A percentile compares a stretch with the other conserved stretches of the same genome.
phyloP scores from a whole-genome alignment of 257 asterid species.

The Henckelia pumila region DNA sequence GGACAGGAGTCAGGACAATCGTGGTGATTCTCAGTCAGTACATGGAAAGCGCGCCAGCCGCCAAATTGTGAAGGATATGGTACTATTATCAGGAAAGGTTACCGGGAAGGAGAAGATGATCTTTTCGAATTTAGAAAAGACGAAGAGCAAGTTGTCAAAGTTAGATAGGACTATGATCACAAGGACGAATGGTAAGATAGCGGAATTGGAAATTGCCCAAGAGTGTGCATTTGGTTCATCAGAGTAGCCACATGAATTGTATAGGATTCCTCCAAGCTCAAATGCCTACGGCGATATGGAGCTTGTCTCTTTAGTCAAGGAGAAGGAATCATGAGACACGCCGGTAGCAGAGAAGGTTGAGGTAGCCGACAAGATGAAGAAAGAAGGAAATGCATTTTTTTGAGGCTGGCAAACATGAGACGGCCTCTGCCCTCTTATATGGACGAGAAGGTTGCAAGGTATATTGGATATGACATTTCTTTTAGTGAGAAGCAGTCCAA shows the following conservation, averaged over 20 bases:
- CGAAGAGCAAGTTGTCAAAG: conserved; percentile 65
- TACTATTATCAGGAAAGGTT: conserved; percentile 49
- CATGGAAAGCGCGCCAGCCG: no score
- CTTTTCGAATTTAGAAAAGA: conserved; percentile 65
- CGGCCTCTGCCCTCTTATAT: conserved; percentile 64
- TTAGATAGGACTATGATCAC: conserved; percentile 52
- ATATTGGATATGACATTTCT: conserved; percentile 47
- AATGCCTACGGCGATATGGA: conserved; percentile 53
- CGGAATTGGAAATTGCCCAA: conserved; percentile 46
- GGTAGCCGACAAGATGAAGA: conserved; percentile 67
- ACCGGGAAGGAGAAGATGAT: conserved; percentile 44
- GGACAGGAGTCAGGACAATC: no score
- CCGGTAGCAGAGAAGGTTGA: conserved; percentile 52
- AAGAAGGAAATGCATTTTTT: conserved; percentile 59
- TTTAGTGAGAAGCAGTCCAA: conserved; percentile 52
- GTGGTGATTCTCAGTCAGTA: no score
- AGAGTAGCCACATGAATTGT: conserved; percentile 49
- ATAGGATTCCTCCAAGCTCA: conserved; percentile 60
- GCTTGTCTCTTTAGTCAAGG: conserved; percentile 66
- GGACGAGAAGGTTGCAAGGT: conserved; percentile 74
- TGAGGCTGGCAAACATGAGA: conserved; percentile 56
- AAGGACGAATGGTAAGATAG: conserved; percentile 64
- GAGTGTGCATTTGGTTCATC: conserved; percentile 66
- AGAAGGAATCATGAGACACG: conserved; percentile 79
- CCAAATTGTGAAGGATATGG: no score